These are phyloP conservation scores for Zanthoxylum bungeanum DNA, from an alignment of 345 rosid genomes.

Conservation along the genomic window DNA sequence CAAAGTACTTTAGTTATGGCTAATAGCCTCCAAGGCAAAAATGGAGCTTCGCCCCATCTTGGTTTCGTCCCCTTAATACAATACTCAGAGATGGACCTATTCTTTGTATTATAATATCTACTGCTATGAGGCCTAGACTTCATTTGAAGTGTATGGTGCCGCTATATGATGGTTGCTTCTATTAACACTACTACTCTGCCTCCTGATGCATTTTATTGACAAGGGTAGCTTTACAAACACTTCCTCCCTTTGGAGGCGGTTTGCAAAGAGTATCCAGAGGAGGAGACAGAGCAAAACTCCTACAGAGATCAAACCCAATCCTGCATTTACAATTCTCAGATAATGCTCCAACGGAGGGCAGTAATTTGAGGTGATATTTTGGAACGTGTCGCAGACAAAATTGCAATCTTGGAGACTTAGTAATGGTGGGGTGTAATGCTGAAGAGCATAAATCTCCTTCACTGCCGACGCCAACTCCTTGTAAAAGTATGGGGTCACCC, in stretches of 20 bases:
- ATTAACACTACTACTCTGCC: constrained; percentile 9
- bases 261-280: constrained; percentile 84
- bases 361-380: constrained; percentile 60
- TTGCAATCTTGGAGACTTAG: constrained; percentile 85
- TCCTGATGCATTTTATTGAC: constrained; percentile 22
- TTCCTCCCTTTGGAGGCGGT: constrained; percentile 99
- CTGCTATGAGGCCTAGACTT: constrained; percentile 23
- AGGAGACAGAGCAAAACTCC: constrained; percentile 91
- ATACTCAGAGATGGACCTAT: background rate
- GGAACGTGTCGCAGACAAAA: constrained; percentile 78
- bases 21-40: too few species aligned
- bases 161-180: background rate
- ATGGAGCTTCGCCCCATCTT: constrained; percentile 57
- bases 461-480: constrained; percentile 71
- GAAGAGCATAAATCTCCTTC: constrained; percentile 75
- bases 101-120: background rate
- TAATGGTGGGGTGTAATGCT: constrained; percentile 83
- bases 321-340: constrained; percentile 72
- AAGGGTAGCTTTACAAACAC: constrained; percentile 58
- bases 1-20: constrained; percentile 8
- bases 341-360: constrained; percentile 73
- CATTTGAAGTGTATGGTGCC: constrained; percentile 10
- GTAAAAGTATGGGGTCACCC: constrained; percentile 67
- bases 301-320: constrained; percentile 74
- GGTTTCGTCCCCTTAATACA: constrained; percentile 21